Conservation (phyloP, 176 grass and related monocot genomes). For the Ensete glaucum region DNA sequence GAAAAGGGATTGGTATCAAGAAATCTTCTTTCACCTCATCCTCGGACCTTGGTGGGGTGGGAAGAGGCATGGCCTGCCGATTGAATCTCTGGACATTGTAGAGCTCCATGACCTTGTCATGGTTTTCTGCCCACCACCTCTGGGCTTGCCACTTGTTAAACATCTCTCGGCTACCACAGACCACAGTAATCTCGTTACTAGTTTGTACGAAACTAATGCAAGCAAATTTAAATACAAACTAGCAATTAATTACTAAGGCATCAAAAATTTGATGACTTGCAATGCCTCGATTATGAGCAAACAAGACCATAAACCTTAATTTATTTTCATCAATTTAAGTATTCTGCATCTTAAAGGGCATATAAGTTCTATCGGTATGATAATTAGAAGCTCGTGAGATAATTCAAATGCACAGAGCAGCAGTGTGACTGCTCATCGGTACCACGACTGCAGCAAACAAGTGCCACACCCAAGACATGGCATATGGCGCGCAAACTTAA, state of each 20-base stretch:
- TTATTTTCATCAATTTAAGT: not conserved
- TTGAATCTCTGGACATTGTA: conserved; percentile 97
- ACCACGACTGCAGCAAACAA: no score
- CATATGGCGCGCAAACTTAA: no score
- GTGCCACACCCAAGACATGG: no score
- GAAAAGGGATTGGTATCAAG: no score
- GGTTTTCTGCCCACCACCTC: conserved; percentile 96
- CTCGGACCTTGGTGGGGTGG: conserved; percentile 76
- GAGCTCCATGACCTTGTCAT: conserved; percentile 93
- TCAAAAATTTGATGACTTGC: not conserved
- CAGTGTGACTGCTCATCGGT: no score
- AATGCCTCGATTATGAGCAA: no score
- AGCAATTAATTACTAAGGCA: not conserved
- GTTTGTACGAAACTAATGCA: conserved; percentile 3
- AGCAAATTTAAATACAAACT: not conserved
- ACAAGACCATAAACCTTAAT: not conserved
- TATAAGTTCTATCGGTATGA: no score
- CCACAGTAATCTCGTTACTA: not conserved
- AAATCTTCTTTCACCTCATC: conserved; percentile 40
- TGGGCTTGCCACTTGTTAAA: conserved; percentile 99
- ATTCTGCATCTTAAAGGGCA: no score
- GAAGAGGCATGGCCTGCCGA: conserved; percentile 59
- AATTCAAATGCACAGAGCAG: no score
- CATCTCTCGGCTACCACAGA: conserved; percentile 69
- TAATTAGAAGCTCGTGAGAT: no score